A percentile compares a stretch with the other conserved stretches of the same genome.
Evolutionary conservation across 495 filamentous ascomycete species (phyloP).

Genomic region (Haplographium delicatum): DNA sequence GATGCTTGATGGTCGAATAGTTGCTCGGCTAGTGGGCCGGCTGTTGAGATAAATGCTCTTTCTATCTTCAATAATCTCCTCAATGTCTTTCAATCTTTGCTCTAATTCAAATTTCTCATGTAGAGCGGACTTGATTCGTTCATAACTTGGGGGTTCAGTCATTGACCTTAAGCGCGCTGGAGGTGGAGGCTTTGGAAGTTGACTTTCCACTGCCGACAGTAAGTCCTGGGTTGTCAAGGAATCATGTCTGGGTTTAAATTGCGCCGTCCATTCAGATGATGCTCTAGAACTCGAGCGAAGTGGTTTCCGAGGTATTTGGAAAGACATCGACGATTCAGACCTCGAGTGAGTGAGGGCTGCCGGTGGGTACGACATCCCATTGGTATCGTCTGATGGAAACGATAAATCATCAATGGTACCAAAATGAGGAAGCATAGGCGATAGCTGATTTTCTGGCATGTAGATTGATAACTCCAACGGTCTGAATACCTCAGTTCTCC

Average conservation of each 20-base stretch:
- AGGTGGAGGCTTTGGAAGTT: constrained; percentile 19
- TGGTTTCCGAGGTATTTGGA: constrained; percentile 43
- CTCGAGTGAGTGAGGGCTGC: constrained; percentile 35
- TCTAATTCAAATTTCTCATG: constrained; percentile 47
- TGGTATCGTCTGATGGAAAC: neutral
- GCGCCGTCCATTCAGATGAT: constrained; percentile 19
- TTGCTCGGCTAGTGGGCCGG: constrained; percentile 29
- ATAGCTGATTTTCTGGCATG: constrained; percentile 58
- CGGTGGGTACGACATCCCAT: constrained; percentile 33
- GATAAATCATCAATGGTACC: constrained; percentile 17
- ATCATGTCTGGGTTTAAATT: constrained; percentile 15
- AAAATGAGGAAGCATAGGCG: constrained; percentile 53
- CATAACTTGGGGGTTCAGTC: constrained; percentile 25
- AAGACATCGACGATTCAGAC: constrained; percentile 44
- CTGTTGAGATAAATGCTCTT: constrained; percentile 46
- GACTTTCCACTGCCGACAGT: constrained; percentile 12
- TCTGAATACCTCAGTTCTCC: constrained; percentile 46
- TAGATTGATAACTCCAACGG: constrained; percentile 76
- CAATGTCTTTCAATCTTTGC: constrained; percentile 38
- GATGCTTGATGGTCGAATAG: constrained; percentile 13
- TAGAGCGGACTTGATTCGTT: constrained; percentile 47
- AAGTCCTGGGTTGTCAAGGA: constrained; percentile 20
- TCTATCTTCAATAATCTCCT: constrained; percentile 43
- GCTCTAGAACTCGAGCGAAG: constrained; percentile 19
- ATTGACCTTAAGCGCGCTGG: constrained; percentile 18